phyloP scores from a whole-genome alignment of 1,284 basidiomycete species.

The Ceratobasidium sp. region DNA sequence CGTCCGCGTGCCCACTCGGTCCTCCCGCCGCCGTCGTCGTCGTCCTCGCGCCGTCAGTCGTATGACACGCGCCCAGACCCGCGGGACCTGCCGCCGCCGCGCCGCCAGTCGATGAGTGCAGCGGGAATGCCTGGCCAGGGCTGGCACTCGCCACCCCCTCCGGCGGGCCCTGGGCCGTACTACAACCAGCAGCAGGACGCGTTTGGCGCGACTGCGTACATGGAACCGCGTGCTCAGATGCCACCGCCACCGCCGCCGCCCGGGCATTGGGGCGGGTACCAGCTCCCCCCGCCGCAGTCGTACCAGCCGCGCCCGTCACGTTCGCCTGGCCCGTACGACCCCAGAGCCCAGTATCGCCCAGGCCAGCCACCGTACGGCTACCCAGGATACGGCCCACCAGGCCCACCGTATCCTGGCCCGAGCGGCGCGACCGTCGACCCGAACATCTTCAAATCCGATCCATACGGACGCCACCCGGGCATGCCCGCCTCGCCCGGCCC shows the following conservation, averaged over 20 bases:
- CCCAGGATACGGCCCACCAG: not conserved
- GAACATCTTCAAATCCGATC: constrained; percentile 38
- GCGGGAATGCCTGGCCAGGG: not conserved
- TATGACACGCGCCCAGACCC: constrained; percentile 33
- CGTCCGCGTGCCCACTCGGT: constrained; percentile 28
- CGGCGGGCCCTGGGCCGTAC: constrained; percentile 5
- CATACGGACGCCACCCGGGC: constrained; percentile 28
- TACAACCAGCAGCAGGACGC: constrained; percentile 19
- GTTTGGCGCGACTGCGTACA: constrained; percentile 28
- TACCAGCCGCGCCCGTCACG: constrained; percentile 10
- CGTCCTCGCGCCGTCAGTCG: not conserved
- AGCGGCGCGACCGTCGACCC: constrained; percentile 32
- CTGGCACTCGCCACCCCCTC: constrained; percentile 11
- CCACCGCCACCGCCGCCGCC: constrained; percentile 12
- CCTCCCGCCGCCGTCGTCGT: constrained; percentile 13
- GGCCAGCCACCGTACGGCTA: not conserved
- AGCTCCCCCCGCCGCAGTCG: constrained; percentile 22
- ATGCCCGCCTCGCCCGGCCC: constrained; percentile 10
- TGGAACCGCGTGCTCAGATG: constrained; percentile 25
- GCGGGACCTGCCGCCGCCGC: not conserved
- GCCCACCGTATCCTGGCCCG: constrained; percentile 35
- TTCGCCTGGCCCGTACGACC: constrained; percentile 23
- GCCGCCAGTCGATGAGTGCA: constrained; percentile 23
- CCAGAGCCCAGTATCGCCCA: constrained; percentile 1
- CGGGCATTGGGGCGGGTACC: constrained; percentile 21